Evolutionary conservation across 164 flowering plant genomes (phyloP), one percentile per base, ranked within the genome.

Genomic region (Magnolia kwangsiensis): DNA sequence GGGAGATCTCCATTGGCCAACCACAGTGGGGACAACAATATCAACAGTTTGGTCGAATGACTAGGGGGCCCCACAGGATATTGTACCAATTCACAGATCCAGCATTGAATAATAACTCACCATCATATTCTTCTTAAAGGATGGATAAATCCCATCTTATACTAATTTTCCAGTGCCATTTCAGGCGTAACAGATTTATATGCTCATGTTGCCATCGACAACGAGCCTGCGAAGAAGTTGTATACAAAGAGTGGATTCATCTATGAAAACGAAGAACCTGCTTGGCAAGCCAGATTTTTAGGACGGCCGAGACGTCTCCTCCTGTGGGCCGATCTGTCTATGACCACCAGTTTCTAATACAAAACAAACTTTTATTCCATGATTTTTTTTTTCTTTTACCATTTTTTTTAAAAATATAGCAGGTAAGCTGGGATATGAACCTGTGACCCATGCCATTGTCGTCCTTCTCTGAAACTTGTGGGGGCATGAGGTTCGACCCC

Each of bases 261-360:
- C 3, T 83, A 84, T 76, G 98, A 95, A 83, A 89, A 76, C 59
- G 97, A 91, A 67, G 98, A 93, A 82, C 94, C 98, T 24, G 93
- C 97, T 27, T 90, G 95, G 97, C 91, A 92, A 83, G 97, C 98
- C 51, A 85, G 97, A 85, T 95, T 87, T 80, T 85, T 93, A 3
- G 92, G 89, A 70, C 89, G 97, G 18, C 94, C 97, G 0, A 76
- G 91, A 50, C 86, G 97, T 72, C 74, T 89, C 76, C 90, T 95
- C 74, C 77, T 95, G 63, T 93, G 98, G 98, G 72, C 78, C 1
- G 92, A 84, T 79, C 83, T 93, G 70, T 80, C 51, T 3, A 23
- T 20, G 7, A 24, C 50, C n/a, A 51, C 24, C 50, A 71, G 80
- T 61, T 76, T 82, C 81, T 85, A 80, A 72, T 45, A 3, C 24